These are phyloP conservation scores for Macroventuria anomochaeta DNA, from an alignment of 2,329 filamentous ascomycete species.

Conservation along the genomic window DNA sequence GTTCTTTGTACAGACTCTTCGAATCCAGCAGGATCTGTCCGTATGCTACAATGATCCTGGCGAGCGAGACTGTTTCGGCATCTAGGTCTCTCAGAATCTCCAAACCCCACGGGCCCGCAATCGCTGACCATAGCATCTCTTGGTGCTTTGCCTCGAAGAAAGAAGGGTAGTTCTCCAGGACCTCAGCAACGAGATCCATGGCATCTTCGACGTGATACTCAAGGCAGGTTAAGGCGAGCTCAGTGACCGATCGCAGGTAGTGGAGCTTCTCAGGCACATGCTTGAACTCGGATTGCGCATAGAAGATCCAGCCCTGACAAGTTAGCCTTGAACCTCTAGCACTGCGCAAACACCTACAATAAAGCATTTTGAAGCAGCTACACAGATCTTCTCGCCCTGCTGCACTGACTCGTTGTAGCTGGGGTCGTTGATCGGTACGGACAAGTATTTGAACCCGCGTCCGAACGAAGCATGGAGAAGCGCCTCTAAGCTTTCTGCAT, in stretches of 20 bases:
- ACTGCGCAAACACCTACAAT: conserved; percentile 27
- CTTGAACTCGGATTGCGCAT: conserved; percentile 69
- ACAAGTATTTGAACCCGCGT: conserved; percentile 44
- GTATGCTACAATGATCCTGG: conserved; percentile 47
- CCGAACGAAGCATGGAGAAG: conserved; percentile 55
- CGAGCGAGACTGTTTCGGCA: conserved; percentile 43
- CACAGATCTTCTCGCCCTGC: conserved; percentile 42
- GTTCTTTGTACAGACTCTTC: conserved; percentile 57
- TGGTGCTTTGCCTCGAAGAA: conserved; percentile 45
- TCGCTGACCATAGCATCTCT: conserved; percentile 43
- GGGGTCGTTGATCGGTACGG: conserved; percentile 32
- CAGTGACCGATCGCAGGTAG: conserved; percentile 66
- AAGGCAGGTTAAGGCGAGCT: conserved; percentile 67
- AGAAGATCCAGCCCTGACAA: conserved; percentile 73
- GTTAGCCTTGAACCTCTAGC: conserved; percentile 16
- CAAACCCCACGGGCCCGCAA: conserved; percentile 44
- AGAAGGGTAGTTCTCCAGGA: conserved; percentile 44
- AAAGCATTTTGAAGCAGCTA: conserved; percentile 45
- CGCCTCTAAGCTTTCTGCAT: conserved; percentile 58
- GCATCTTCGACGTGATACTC: conserved; percentile 59
- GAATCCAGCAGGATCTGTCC: conserved; percentile 44
- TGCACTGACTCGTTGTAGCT: conserved; percentile 31
- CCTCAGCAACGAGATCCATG: conserved; percentile 47
- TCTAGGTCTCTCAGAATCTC: conserved; percentile 47
- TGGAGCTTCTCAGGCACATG: conserved; percentile 64